Conservation (phyloP, 1,139 yeast species). For the Taiozyma sp. region DNA sequence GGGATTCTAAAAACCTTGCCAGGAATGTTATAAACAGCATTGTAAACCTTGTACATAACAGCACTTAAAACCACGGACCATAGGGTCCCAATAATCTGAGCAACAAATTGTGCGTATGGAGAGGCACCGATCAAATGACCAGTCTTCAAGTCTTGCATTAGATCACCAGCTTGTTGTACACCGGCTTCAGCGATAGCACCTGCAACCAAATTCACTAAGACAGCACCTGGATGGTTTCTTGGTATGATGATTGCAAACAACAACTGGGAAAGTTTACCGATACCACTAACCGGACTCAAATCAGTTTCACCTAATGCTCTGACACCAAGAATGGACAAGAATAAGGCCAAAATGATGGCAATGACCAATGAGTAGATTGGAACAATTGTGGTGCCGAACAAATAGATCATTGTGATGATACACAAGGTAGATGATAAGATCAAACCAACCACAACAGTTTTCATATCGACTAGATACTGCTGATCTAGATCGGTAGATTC, state of each 20-base stretch:
- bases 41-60: slow-evolving; percentile 77
- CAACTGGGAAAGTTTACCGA: slow-evolving; percentile 88
- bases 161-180: slow-evolving; percentile 97
- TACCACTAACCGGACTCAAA: slow-evolving; percentile 93
- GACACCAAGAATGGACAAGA: slow-evolving; percentile 81
- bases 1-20: slow-evolving; percentile 79
- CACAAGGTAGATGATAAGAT: slow-evolving; percentile 62
- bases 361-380: slow-evolving; percentile 65
- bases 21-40: slow-evolving; percentile 78
- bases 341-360: slow-evolving; percentile 69
- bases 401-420: slow-evolving; percentile 50
- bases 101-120: slow-evolving; percentile 85
- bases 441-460: slow-evolving; percentile 55
- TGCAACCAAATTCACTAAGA: slow-evolving; percentile 80
- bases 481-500: slow-evolving; percentile 26
- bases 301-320: slow-evolving; percentile 96
- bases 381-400: slow-evolving; percentile 59
- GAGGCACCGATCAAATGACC: slow-evolving; percentile 92
- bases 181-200: slow-evolving; percentile 99
- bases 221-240: slow-evolving; percentile 66
- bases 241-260: slow-evolving; percentile 84
- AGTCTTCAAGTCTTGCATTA: slow-evolving; percentile 95
- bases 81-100: slow-evolving; percentile 81
- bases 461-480: slow-evolving; percentile 45
- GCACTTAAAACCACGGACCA: slow-evolving; percentile 81